Conservation (phyloP, 495 filamentous ascomycete species). For the Penicillium canariense region DNA sequence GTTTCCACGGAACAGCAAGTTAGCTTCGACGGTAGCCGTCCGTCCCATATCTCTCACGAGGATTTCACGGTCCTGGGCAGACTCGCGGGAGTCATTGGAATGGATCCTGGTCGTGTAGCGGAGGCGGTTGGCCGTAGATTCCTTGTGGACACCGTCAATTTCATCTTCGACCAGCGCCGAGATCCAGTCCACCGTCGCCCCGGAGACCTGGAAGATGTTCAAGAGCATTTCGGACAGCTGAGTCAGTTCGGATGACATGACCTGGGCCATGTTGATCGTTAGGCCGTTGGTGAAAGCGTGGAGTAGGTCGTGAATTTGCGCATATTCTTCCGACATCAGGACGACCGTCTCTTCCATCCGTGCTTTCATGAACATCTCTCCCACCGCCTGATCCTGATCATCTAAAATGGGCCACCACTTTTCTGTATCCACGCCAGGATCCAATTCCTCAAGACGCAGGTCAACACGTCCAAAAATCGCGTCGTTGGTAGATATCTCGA, state of each 20-base stretch:
- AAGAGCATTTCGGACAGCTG: slow-evolving; percentile 82
- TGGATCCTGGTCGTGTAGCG: slow-evolving; percentile 75
- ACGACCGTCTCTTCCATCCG: slow-evolving; percentile 85
- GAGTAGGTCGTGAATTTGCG: slow-evolving; percentile 77
- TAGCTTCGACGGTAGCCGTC: slow-evolving; percentile 70
- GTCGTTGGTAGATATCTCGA: slow-evolving; percentile 55
- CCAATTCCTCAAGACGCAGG: slow-evolving; percentile 79
- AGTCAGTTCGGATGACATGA: slow-evolving; percentile 73
- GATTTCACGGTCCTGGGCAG: slow-evolving; percentile 57
- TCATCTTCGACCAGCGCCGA: slow-evolving; percentile 93
- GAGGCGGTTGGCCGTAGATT: slow-evolving; percentile 61
- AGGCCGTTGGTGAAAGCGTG: slow-evolving; percentile 81
- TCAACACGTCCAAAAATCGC: slow-evolving; percentile 72
- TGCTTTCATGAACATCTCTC: slow-evolving; percentile 83
- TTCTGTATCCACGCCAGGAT: slow-evolving; percentile 75
- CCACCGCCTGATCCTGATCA: slow-evolving; percentile 67
- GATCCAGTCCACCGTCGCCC: slow-evolving; percentile 83
- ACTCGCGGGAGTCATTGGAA: slow-evolving; percentile 73
- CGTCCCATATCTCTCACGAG: slow-evolving; percentile 59
- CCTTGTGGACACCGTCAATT: slow-evolving; percentile 88
- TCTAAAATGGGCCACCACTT: slow-evolving; percentile 87
- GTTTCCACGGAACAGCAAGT: slow-evolving; percentile 93
- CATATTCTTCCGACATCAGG: slow-evolving; percentile 81
- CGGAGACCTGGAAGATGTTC: slow-evolving; percentile 96
- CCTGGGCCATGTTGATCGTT: slow-evolving; percentile 77